Base-by-base conservation (phyloP, 352 stramenopile species). In the Globisporangium okanoganense region DNA sequence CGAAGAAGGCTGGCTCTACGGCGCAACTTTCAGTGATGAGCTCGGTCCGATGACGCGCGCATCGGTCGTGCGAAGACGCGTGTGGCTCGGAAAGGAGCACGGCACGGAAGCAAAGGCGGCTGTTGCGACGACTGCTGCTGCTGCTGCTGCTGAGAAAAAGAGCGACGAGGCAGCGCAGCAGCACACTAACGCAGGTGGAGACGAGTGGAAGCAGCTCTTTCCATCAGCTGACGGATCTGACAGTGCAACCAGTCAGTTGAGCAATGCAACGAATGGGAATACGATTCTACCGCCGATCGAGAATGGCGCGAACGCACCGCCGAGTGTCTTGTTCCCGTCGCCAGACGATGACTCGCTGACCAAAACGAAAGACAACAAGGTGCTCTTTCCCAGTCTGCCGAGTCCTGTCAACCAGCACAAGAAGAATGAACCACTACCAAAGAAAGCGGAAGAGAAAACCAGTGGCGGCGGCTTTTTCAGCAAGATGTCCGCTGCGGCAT, bases 1-100 rank as follows among this genome's bases (percentile, higher is more conserved):
- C 49, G 78, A 86, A 41, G 85, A 95, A 63, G 85, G 85, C 16
- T 95, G 85, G 85, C 72, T 95, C 22, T 95, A 95, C 55, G 77
- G 82, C 29, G 61, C 72, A 4, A 75, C 66, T n/a, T 95, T 95
- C 64, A 63, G 71, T 9, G 80, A 86, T 14, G 72, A 85, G 31
- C 71, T 88, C 56, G 85, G 83, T 0, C 71, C 70, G 18, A 91
- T 88, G 69, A 85, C 77, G 10, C 70, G 75, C 7, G 73, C 59
- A 25, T 86, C 82, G n/a, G 73, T 82, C 13, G 82, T 95, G 35
- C 85, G 85, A n/a, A 91, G 69, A 48, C 83, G 85, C 36, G 80
- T 95, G 13, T 95, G 85, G 85, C 80, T 94, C 66, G 85, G 82
- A 0, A 62, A 31, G 22, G 72, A 71, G 53, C 41, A 58, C 1